Percentiles rank a stretch among this genome's conserved stretches.
Evolutionary conservation across 495 filamentous ascomycete genomes (phyloP).

Genomic region (Hypomontagnella monticulosa): DNA sequence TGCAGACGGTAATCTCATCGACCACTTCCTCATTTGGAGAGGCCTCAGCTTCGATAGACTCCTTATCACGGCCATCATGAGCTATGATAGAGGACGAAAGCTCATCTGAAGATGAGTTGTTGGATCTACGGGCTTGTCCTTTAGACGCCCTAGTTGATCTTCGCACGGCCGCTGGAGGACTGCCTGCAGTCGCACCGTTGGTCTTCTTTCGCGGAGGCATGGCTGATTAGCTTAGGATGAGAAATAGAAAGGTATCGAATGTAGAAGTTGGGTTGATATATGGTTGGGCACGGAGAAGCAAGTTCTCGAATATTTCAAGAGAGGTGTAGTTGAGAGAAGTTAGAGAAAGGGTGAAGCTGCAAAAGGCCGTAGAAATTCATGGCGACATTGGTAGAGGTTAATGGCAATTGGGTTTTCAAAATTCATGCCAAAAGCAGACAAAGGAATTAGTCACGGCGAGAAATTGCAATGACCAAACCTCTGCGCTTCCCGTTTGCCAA

Average conservation of each 20-base stretch:
- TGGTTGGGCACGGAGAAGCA: neutral
- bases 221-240: neutral
- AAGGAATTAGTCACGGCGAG: too few species aligned
- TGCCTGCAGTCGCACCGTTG: slow-evolving; percentile 5
- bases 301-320: neutral
- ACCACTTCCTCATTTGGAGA: slow-evolving; percentile 6
- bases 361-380: neutral
- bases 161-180: slow-evolving; percentile 1
- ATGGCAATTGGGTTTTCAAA: too few species aligned
- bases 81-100: neutral
- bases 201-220: slow-evolving; percentile 33
- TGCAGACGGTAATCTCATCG: slow-evolving; percentile 23
- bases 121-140: neutral
- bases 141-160: slow-evolving; percentile 18
- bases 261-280: neutral
- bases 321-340: neutral
- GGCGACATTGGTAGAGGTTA: neutral
- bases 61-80: neutral
- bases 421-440: too few species aligned
- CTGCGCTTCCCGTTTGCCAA: neutral
- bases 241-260: neutral
- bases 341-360: neutral
- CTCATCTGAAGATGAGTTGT: slow-evolving; percentile 16
- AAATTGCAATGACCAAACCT: too few species aligned
- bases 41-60: neutral